These are phyloP conservation scores for Beauveria bassiana DNA, from an alignment of 2,329 filamentous ascomycete species.

Conservation along the genomic window DNA sequence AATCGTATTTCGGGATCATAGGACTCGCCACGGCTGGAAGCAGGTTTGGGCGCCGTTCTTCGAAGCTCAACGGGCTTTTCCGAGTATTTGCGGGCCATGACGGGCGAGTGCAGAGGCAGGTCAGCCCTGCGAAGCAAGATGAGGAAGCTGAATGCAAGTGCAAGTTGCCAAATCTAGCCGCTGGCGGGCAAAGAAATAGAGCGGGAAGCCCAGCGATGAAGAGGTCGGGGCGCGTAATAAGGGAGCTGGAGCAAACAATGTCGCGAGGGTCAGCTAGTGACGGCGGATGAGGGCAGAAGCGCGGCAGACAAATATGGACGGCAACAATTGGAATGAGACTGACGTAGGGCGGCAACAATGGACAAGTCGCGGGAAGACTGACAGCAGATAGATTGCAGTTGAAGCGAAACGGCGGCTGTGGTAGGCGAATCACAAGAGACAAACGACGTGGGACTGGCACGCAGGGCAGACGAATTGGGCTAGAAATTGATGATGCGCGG, in stretches of 20 bases:
- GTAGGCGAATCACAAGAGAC: constrained; percentile 3
- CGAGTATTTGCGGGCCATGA: constrained; percentile 14
- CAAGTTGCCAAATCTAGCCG: neutral
- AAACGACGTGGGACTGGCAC: constrained; percentile 6
- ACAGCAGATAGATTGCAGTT: neutral
- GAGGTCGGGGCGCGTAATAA: neutral
- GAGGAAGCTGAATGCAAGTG: neutral
- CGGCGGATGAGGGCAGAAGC: neutral
- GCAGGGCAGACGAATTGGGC: neutral
- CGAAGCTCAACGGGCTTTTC: constrained; percentile 5
- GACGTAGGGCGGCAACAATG: neutral
- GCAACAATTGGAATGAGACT: neutral
- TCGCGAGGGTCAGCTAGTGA: neutral
- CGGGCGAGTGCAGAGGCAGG: neutral
- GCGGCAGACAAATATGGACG: neutral
- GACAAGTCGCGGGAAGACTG: neutral
- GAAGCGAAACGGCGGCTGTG: constrained; percentile 7
- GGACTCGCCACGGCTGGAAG: constrained; percentile 30
- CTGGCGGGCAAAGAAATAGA: neutral
- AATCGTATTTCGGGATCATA: constrained; percentile 19
- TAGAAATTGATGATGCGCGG: neutral
- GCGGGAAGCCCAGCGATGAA: neutral
- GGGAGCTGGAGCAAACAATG: neutral
- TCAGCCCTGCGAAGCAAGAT: neutral
- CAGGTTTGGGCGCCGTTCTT: constrained; percentile 17